Evolutionary conservation across 306 rosid genomes (phyloP), one percentile per base, ranked within the genome.

Genomic region (Gynostemma pentaphyllum): DNA sequence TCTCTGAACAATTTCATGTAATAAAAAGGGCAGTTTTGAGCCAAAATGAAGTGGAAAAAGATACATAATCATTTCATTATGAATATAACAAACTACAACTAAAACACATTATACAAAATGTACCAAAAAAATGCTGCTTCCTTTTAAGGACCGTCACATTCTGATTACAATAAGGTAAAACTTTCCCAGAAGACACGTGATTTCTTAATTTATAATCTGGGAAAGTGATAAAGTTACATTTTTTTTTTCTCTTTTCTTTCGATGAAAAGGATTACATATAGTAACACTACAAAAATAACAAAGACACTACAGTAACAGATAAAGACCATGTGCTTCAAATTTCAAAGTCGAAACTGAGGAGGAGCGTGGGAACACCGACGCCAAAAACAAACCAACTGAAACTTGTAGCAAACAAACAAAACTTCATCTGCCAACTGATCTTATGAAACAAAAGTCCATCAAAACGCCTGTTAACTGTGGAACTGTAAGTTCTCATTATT

Each of bases 331-430:
- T 57, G 64, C 64, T 34, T 36, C 46, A 34, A 36, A 5, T 57
- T 57, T 57, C 9, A 4, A 5, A 39, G 30, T 59, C 46, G 2
- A 46, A 59, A 21, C 2, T 37, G 46, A 36, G 37, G 46, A 0
- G 46, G 64, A n/a, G n/a, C n/a, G n/a, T n/a, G n/a, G n/a, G n/a
- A n/a, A 7, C n/a, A n/a, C n/a, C n/a, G n/a, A 59, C 2, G 19
- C 12, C 29, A 18, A 36, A 32, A 36, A 3, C 48, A 22, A 63
- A 27, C 54, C 61, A 45, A 77, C 72, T 62, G 10, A 60, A 66
- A 48, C 67, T 34, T 26, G 62, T 75, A 68, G 70, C 72, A 57
- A 64, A 41, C 45, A 42, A 47, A 74, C 69, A 80, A 27, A 53
- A 47, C 74, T 69, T 61, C 48, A 40, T 37, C 65, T 37, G 65